Evolutionary conservation across 2,329 filamentous ascomycete species (phyloP).

Genomic region (Aspergillus sp.): DNA sequence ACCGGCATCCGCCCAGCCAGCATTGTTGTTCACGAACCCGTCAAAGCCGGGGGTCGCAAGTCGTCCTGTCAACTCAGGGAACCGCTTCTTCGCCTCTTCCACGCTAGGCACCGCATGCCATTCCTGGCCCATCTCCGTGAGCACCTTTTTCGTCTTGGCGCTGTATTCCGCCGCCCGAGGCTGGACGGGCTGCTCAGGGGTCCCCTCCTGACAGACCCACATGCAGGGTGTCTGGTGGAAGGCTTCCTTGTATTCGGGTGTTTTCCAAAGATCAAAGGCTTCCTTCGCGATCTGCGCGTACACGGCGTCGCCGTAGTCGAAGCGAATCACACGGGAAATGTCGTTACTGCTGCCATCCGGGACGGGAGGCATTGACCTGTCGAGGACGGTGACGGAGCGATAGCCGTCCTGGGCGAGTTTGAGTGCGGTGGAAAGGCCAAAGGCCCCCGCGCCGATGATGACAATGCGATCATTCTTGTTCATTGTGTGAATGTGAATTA

Average conservation of each 20-base stretch:
- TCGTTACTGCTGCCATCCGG: conserved; percentile 40
- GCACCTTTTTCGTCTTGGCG: conserved; percentile 19
- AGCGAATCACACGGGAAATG: conserved; percentile 38
- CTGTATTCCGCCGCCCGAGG: conserved; percentile 20
- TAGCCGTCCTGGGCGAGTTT: conserved; percentile 24
- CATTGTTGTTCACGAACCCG: conserved; percentile 23
- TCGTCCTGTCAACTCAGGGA: conserved; percentile 19
- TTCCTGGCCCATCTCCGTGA: conserved; percentile 23
- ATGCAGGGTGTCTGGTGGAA: conserved; percentile 24
- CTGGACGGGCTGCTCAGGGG: conserved; percentile 18
- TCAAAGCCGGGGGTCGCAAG: conserved; percentile 21
- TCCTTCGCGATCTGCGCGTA: conserved; percentile 70
- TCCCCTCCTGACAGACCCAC: conserved; percentile 23
- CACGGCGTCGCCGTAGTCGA: conserved; percentile 69
- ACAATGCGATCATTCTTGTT: conserved; percentile 23
- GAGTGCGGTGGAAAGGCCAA: conserved; percentile 26
- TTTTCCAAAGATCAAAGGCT: conserved; percentile 65
- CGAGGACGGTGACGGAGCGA: conserved; percentile 28
- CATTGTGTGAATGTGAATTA: conserved; percentile 7
- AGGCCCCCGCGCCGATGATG: conserved; percentile 27
- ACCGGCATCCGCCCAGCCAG: conserved; percentile 30
- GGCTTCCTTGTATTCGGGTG: conserved; percentile 33
- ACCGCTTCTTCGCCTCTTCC: conserved; percentile 16
- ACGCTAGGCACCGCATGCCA: conserved; percentile 19
- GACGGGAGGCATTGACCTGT: conserved; percentile 32